Conservation (phyloP, 805 yeast species). For the Ogataea paraovalis region DNA sequence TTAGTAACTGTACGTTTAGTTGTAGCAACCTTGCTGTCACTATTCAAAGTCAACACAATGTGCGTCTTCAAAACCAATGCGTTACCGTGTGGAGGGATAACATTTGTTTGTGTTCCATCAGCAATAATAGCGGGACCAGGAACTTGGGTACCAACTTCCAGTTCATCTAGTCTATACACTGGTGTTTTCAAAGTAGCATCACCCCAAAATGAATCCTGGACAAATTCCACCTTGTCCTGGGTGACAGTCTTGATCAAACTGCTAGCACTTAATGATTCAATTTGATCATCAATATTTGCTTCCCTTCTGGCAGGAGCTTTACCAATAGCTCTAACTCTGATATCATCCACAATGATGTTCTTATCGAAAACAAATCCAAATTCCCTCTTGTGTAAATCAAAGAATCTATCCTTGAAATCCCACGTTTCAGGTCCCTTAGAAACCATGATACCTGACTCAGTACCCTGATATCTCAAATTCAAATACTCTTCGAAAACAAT, state of each 20-base stretch:
- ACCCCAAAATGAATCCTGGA: slow-evolving; percentile 55
- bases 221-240: slow-evolving; percentile 28
- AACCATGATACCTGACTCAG: slow-evolving; percentile 87
- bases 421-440: slow-evolving; percentile 17
- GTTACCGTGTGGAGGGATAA: slow-evolving; percentile 57
- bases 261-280: slow-evolving; percentile 31
- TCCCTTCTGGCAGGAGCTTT: slow-evolving; percentile 42
- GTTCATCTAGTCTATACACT: slow-evolving; percentile 50
- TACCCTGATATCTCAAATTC: slow-evolving; percentile 79
- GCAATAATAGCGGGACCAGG: slow-evolving; percentile 74
- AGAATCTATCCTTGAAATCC: slow-evolving; percentile 44
- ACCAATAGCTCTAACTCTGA: slow-evolving; percentile 74
- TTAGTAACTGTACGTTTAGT: slow-evolving; percentile 2
- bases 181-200: slow-evolving; percentile 48
- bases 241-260: slow-evolving; percentile 21
- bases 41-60: slow-evolving; percentile 40
- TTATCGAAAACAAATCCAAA: slow-evolving; percentile 65
- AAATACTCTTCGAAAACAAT: slow-evolving; percentile 60
- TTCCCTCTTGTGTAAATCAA: slow-evolving; percentile 57
- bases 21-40: slow-evolving; percentile 3
- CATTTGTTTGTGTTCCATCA: slow-evolving; percentile 78
- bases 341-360: slow-evolving; percentile 64
- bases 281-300: slow-evolving; percentile 47
- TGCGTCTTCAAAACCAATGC: slow-evolving; percentile 62
- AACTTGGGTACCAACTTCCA: slow-evolving; percentile 49